Conservation (phyloP, 2,329 filamentous ascomycete genomes). For the Byssoonygena ceratinophila region DNA sequence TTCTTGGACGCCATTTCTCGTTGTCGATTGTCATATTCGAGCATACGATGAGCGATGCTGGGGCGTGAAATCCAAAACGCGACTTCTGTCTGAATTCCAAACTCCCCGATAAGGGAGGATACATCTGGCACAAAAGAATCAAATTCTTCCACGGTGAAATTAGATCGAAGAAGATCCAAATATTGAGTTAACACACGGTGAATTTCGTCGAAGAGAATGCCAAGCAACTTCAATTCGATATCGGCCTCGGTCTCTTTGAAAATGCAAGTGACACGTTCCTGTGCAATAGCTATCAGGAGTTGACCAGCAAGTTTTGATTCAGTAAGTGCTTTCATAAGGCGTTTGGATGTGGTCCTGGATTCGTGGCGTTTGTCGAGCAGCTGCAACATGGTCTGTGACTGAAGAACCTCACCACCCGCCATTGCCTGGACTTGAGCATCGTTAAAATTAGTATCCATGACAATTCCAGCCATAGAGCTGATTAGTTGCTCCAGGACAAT, state of each 20-base stretch:
- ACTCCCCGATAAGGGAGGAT: constrained; percentile 61
- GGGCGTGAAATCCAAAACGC: constrained; percentile 75
- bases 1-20: constrained; percentile 23
- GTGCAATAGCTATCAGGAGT: constrained; percentile 78
- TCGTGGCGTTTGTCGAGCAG: constrained; percentile 74
- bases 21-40: constrained; percentile 30
- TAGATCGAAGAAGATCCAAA: constrained; percentile 74
- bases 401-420: constrained; percentile 71
- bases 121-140: constrained; percentile 67
- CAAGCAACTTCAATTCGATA: constrained; percentile 78
- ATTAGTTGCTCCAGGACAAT: constrained; percentile 87
- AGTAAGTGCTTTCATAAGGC: constrained; percentile 67
- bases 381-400: constrained; percentile 67
- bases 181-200: constrained; percentile 79
- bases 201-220: constrained; percentile 80
- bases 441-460: constrained; percentile 75
- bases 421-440: constrained; percentile 79
- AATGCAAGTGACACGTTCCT: constrained; percentile 78
- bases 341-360: constrained; percentile 60
- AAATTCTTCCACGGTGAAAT: constrained; percentile 64
- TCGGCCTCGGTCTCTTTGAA: constrained; percentile 56
- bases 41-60: constrained; percentile 58
- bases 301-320: constrained; percentile 69
- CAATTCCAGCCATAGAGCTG: constrained; percentile 84
- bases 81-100: constrained; percentile 65